Evolutionary conservation across 495 filamentous ascomycete species (phyloP).

Genomic region (Penicillium silybi): DNA sequence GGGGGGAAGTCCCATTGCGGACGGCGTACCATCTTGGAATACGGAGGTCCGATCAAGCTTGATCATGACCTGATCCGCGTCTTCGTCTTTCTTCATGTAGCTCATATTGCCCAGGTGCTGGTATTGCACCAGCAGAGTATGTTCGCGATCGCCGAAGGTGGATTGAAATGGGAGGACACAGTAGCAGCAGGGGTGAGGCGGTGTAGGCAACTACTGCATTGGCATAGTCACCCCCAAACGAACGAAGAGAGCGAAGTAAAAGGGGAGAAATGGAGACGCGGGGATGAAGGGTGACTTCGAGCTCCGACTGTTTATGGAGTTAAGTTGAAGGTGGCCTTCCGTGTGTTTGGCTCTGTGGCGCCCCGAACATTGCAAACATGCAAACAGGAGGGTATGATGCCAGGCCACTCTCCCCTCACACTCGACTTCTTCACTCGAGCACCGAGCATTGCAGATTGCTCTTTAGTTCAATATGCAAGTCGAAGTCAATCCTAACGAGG

Average conservation of each 20-base stretch:
- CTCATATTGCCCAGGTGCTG: conserved; percentile 62
- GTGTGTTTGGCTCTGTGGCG: conserved; percentile 41
- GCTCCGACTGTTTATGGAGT: conserved; percentile 29
- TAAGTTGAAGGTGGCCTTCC: conserved; percentile 50
- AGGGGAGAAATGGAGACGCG: conserved; percentile 8
- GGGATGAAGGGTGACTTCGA: conserved; percentile 19
- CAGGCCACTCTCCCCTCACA: conserved; percentile 2
- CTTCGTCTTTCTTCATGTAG: conserved; percentile 98
- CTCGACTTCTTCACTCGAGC: not conserved
- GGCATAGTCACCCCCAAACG: conserved; percentile 18
- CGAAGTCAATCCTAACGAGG: conserved; percentile 90
- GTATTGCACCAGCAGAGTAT: conserved; percentile 33
- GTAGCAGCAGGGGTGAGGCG: conserved; percentile 28
- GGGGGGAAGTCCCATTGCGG: conserved; percentile 19
- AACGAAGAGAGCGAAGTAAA: not conserved
- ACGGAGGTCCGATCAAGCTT: conserved; percentile 97
- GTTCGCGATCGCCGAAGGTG: conserved; percentile 23
- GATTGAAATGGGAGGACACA: conserved; percentile 21
- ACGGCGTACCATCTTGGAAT: conserved; percentile 88
- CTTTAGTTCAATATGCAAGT: conserved; percentile 62
- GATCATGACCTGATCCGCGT: conserved; percentile 86
- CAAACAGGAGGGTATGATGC: conserved; percentile 10
- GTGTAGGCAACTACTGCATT: conserved; percentile 29
- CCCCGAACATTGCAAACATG: conserved; percentile 43
- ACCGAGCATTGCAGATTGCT: not conserved